These are phyloP conservation scores for Phallus indusiatus DNA, from an alignment of 768 basidiomycete genomes.

Conservation along the genomic window DNA sequence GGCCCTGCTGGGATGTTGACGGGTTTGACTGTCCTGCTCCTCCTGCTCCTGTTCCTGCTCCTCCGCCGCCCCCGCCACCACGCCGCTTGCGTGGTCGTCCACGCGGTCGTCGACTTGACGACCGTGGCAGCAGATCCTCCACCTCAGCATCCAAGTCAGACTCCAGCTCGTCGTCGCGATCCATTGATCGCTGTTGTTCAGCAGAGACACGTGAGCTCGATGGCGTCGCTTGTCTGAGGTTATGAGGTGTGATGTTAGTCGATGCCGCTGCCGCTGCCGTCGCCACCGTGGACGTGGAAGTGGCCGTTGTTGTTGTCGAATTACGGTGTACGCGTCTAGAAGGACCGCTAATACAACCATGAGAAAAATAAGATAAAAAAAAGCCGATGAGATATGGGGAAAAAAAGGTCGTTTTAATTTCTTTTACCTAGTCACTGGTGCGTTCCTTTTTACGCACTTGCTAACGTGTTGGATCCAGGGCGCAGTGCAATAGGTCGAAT, in stretches of 20 bases:
- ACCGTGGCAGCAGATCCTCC: background rate
- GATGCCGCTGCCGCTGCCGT: too few species aligned
- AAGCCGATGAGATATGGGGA: too few species aligned
- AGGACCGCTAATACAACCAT: background rate
- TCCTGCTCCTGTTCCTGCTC: too few species aligned
- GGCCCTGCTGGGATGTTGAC: background rate
- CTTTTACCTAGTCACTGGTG: background rate
- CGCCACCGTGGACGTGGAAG: too few species aligned
- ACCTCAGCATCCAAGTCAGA: background rate
- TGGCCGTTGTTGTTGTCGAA: background rate
- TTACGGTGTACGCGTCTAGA: background rate
- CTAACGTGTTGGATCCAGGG: conserved; percentile 7
- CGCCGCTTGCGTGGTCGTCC: background rate
- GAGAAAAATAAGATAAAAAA: background rate
- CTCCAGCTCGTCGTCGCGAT: background rate
- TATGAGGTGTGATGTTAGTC: too few species aligned
- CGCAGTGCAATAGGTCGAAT: conserved; percentile 9
- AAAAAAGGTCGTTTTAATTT: background rate
- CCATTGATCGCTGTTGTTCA: background rate
- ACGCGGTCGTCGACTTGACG: background rate
- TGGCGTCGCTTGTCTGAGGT: background rate
- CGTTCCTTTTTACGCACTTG: conserved; percentile 1
- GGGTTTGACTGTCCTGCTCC: too few species aligned
- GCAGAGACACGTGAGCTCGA: background rate
- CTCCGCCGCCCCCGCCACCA: too few species aligned